These are phyloP conservation scores for Petunia axillaris DNA, from an alignment of 257 asterid genomes.

Conservation along the genomic window DNA sequence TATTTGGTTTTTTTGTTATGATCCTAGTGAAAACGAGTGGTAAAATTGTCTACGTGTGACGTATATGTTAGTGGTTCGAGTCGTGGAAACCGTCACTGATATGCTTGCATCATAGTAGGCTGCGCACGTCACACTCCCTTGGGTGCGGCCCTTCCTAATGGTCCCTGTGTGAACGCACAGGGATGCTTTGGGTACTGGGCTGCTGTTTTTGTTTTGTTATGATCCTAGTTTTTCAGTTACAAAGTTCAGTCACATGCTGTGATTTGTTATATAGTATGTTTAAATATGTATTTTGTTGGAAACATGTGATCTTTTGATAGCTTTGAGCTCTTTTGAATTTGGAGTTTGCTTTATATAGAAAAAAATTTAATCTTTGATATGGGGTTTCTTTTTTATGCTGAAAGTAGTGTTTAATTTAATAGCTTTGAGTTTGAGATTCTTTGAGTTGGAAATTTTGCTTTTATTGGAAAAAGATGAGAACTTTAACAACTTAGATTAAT, in stretches of 20 bases:
- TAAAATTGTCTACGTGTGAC: too few species aligned
- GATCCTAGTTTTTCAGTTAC: background rate
- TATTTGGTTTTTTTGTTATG: background rate
- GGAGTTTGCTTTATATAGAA: background rate
- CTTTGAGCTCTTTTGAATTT: background rate
- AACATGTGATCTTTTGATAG: conserved; percentile 14
- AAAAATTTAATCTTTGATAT: background rate
- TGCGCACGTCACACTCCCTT: too few species aligned
- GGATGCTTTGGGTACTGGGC: too few species aligned
- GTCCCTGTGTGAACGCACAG: too few species aligned
- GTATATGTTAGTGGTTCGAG: too few species aligned
- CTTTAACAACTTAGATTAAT: background rate
- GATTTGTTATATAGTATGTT: background rate
- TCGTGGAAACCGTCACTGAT: too few species aligned
- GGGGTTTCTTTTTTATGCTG: background rate
- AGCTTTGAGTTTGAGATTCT: background rate
- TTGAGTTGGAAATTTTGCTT: background rate
- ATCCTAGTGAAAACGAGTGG: background rate
- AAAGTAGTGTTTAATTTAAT: background rate
- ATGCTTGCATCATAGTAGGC: too few species aligned
- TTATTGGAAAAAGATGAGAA: background rate
- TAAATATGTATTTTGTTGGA: background rate
- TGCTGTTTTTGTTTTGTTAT: background rate
- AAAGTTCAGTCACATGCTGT: background rate
- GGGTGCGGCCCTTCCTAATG: too few species aligned